A percentile compares a stretch with the other conserved stretches of the same genome.
phyloP scores from a whole-genome alignment of 2,329 filamentous ascomycete species.

The Zasmidium citrigriseum region DNA sequence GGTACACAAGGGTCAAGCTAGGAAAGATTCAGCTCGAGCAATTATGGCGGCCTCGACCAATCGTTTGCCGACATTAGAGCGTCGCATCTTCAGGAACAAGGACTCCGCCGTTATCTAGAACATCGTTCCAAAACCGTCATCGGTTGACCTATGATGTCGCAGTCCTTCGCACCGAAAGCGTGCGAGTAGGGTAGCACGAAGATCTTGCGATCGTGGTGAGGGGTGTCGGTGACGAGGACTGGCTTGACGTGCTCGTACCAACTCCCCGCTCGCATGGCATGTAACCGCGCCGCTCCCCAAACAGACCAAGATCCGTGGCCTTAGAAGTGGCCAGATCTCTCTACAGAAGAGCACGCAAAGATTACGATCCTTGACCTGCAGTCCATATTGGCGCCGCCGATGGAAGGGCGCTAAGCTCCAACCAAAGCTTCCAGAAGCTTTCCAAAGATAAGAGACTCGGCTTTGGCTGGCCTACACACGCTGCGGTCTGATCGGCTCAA shows the following conservation, averaged over 20 bases:
- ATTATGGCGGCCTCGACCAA: neutral
- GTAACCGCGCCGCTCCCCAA: neutral
- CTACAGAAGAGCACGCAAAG: neutral
- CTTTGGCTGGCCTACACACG: neutral
- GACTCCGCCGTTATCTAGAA: neutral
- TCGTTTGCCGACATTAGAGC: slow-evolving; percentile 1
- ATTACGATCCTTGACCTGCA: neutral
- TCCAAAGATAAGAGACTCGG: slow-evolving; percentile 1
- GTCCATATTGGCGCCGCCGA: neutral
- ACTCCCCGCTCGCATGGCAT: neutral
- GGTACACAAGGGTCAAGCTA: neutral
- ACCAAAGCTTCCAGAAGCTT: slow-evolving; percentile 5
- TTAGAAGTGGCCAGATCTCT: neutral
- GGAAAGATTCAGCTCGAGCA: no score
- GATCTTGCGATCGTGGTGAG: no score
- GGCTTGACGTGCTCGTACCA: neutral
- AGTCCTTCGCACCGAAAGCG: no score
- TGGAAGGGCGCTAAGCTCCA: slow-evolving; percentile 1
- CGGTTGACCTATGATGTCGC: no score
- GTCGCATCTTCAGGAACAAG: neutral
- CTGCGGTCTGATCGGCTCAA: neutral
- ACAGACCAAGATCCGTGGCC: neutral
- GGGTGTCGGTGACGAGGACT: neutral
- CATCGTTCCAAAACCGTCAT: neutral
- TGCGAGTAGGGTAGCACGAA: no score